Percentiles rank a stretch among this genome's conserved stretches.
These are phyloP conservation scores for Pseudonitzschia multiseries DNA, from an alignment of 108 stramenopile genomes.

Conservation along the genomic window DNA sequence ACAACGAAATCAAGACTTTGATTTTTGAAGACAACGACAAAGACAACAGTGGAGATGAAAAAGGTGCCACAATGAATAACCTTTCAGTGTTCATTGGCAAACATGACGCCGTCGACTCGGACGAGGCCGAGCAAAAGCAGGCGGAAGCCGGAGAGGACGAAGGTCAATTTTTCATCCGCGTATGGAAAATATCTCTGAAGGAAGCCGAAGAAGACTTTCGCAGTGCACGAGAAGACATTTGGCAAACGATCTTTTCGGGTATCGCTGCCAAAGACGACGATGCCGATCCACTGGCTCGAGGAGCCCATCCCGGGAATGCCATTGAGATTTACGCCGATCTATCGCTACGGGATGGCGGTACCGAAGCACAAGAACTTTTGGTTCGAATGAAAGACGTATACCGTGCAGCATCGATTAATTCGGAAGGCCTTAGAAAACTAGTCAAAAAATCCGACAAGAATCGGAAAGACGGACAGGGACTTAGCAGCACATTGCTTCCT, in stretches of 20 bases:
- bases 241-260: constrained; percentile 42
- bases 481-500: constrained; percentile 51
- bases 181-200: constrained; percentile 50
- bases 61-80: not conserved
- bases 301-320: constrained; percentile 63
- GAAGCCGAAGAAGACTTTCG: constrained; percentile 52
- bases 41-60: not conserved
- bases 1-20: constrained; percentile 57
- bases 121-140: not conserved
- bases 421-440: constrained; percentile 68
- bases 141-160: not conserved
- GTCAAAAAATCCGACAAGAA: constrained; percentile 79
- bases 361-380: constrained; percentile 45
- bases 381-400: constrained; percentile 51
- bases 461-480: not conserved
- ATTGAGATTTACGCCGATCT: constrained; percentile 44
- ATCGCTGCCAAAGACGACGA: constrained; percentile 8
- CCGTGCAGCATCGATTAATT: constrained; percentile 57
- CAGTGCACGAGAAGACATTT: constrained; percentile 45
- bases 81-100: not conserved
- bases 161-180: not conserved
- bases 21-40: constrained; percentile 35
- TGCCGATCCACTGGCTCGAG: constrained; percentile 41
- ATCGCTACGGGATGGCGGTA: not conserved
- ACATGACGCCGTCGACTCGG: not conserved